phyloP scores from a whole-genome alignment of 495 filamentous ascomycete genomes.

The Trichoderma virens region DNA sequence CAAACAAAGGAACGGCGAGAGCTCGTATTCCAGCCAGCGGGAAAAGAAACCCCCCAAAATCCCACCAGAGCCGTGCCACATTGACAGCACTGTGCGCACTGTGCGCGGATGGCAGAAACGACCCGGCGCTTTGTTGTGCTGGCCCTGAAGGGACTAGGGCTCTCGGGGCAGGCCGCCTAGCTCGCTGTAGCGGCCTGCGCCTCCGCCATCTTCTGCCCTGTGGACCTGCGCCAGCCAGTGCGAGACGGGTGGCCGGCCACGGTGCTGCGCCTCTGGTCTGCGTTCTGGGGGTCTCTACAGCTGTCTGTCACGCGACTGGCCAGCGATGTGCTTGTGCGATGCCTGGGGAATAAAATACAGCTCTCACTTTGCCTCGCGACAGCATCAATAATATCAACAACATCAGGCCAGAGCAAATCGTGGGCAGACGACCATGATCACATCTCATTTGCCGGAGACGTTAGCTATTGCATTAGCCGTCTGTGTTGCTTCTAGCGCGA shows the following conservation, averaged over 20 bases:
- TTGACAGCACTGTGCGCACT: too few species aligned
- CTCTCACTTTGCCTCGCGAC: background rate
- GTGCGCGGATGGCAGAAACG: background rate
- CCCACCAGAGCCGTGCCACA: background rate
- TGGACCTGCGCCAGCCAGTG: background rate
- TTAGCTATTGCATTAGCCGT: too few species aligned
- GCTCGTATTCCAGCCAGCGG: background rate
- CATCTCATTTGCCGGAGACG: background rate
- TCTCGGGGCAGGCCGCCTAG: conserved; percentile 2
- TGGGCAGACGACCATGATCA: background rate
- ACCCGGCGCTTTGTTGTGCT: background rate
- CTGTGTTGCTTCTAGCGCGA: conserved; percentile 1
- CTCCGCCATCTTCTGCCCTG: conserved; percentile 2
- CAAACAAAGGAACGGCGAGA: conserved; percentile 2
- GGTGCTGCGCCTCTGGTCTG: background rate
- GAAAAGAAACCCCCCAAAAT: background rate
- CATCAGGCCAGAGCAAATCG: background rate
- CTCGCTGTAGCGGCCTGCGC: background rate
- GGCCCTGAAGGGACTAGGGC: background rate
- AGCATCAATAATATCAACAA: too few species aligned
- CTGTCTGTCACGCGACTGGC: background rate
- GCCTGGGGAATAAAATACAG: too few species aligned
- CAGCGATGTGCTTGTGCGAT: background rate
- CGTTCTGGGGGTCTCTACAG: background rate
- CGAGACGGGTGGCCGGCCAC: background rate